A percentile compares a stretch with the other conserved stretches of the same genome.
These are phyloP conservation scores for Trametes cingulata DNA, from an alignment of 768 basidiomycete species.

Conservation along the genomic window DNA sequence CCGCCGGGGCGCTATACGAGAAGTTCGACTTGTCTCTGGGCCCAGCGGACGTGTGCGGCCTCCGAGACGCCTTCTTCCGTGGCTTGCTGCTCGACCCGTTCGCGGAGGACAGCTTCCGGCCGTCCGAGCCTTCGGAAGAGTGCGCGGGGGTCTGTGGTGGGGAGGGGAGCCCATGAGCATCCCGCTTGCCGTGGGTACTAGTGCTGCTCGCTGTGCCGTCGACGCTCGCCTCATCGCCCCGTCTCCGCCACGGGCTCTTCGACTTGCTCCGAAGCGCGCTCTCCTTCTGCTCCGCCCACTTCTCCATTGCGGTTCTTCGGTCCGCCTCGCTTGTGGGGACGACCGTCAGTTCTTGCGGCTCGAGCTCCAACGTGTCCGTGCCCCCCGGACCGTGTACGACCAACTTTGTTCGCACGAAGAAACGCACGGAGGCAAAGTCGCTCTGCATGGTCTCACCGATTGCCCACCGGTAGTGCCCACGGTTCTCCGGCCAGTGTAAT, in stretches of 20 bases:
- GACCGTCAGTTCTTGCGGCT: conserved; percentile 63
- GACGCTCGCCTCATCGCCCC: conserved; percentile 12
- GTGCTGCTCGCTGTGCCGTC: conserved; percentile 1
- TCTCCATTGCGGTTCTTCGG: conserved; percentile 61
- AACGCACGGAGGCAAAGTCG: conserved; percentile 62
- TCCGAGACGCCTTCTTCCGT: conserved; percentile 38
- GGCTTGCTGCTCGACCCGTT: conserved; percentile 16
- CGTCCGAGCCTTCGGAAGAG: conserved; percentile 2
- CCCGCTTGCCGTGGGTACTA: not conserved
- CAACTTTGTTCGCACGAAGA: conserved; percentile 72
- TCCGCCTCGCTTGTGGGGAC: conserved; percentile 73
- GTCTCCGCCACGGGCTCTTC: conserved; percentile 23
- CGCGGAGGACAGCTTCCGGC: conserved; percentile 3
- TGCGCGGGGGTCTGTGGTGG: conserved; percentile 21
- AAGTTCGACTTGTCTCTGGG: conserved; percentile 54
- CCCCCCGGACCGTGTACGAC: conserved; percentile 52
- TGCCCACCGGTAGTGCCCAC: conserved; percentile 73
- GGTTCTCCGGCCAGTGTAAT: conserved; percentile 70
- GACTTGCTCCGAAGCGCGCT: conserved; percentile 23
- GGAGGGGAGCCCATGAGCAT: conserved; percentile 16
- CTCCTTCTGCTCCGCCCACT: conserved; percentile 48
- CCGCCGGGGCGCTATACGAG: conserved; percentile 20
- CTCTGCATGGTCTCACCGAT: conserved; percentile 77
- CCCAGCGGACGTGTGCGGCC: conserved; percentile 78
- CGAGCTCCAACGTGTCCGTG: conserved; percentile 69